phyloP scores from a whole-genome alignment of 306 rosid genomes.

The Pachyrhizus erosus region DNA sequence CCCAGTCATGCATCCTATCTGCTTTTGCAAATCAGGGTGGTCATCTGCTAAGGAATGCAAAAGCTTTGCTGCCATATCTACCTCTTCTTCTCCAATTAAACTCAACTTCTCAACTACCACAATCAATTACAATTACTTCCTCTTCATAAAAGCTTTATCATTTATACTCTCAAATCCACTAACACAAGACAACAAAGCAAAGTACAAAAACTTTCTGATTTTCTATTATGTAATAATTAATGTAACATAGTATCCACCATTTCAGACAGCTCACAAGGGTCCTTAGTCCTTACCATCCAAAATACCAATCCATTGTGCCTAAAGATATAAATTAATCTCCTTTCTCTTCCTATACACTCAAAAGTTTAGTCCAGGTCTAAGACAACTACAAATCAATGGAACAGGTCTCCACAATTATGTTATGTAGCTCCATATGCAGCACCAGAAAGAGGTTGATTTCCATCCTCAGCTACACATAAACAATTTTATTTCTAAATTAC shows the following conservation, averaged over 20 bases:
- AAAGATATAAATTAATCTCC: conserved; percentile 19
- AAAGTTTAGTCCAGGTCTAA: conserved; percentile 16
- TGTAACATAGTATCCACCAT: conserved; percentile 29
- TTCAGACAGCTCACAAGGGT: conserved; percentile 36
- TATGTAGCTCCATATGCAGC: conserved; percentile 22
- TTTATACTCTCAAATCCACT: conserved; percentile 35
- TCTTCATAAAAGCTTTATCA: conserved; percentile 39
- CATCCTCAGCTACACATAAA: not conserved
- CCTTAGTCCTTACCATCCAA: conserved; percentile 31
- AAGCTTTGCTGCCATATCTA: conserved; percentile 77
- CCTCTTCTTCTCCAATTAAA: conserved; percentile 36
- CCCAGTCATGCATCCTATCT: conserved; percentile 85
- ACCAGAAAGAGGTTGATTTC: not conserved
- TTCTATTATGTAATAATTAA: not conserved
- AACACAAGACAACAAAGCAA: conserved; percentile 40
- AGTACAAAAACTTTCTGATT: conserved; percentile 23
- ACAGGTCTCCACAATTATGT: conserved; percentile 32
- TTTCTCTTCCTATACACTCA: conserved; percentile 35
- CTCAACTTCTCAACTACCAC: conserved; percentile 37
- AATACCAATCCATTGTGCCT: conserved; percentile 11
- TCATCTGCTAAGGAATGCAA: conserved; percentile 83
- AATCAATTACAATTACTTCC: conserved; percentile 35
- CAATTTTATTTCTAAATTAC: conserved; percentile 4
- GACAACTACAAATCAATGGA: conserved; percentile 32
- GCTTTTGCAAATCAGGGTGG: conserved; percentile 78